These are phyloP conservation scores for Cylindrotheca closterium DNA, from an alignment of 108 stramenopile species.

Conservation along the genomic window DNA sequence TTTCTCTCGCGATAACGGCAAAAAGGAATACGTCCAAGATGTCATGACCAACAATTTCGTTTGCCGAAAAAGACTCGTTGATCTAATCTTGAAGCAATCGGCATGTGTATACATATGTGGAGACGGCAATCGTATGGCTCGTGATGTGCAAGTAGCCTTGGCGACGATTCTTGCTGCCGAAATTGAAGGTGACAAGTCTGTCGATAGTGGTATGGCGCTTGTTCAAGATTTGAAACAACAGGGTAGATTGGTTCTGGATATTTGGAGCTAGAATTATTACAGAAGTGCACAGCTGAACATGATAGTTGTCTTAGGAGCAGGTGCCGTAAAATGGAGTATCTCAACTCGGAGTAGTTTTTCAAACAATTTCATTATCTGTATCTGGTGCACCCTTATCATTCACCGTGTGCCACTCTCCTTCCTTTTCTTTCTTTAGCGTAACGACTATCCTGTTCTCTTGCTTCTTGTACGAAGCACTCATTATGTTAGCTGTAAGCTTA, in stretches of 20 bases:
- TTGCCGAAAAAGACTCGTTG: conserved; percentile 34
- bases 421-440: conserved; percentile 58
- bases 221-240: conserved; percentile 63
- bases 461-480: conserved; percentile 51
- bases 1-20: conserved; percentile 80
- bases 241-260: conserved; percentile 69
- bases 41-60: conserved; percentile 46
- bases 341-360: no score
- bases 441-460: conserved; percentile 70
- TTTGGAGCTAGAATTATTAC: conserved; percentile 59
- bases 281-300: no score
- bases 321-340: no score
- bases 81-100: conserved; percentile 54
- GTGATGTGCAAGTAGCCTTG: conserved; percentile 84
- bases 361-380: conserved; percentile 61
- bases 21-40: conserved; percentile 86
- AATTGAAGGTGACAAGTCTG: conserved; percentile 8
- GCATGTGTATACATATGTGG: conserved; percentile 90
- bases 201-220: conserved; percentile 34
- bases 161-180: conserved; percentile 43
- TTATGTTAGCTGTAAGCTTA: conserved; percentile 61
- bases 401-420: conserved; percentile 55
- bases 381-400: conserved; percentile 54
- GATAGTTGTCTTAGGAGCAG: no score
- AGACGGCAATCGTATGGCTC: conserved; percentile 92